Evolutionary conservation across 2,329 filamentous ascomycete species (phyloP).

Genomic region (Ilyonectria robusta): DNA sequence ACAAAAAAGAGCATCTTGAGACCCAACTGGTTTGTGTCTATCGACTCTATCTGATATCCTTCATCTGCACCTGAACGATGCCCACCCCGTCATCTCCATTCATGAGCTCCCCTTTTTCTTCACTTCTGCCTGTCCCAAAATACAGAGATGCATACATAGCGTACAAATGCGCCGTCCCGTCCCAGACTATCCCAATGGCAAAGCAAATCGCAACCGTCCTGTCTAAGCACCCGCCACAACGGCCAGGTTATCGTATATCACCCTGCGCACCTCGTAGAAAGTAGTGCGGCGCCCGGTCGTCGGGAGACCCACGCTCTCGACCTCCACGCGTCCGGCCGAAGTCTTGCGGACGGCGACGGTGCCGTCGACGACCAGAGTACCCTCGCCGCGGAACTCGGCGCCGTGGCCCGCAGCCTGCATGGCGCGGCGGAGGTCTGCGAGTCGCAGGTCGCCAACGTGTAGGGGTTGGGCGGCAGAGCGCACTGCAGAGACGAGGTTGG

Average conservation of each 20-base stretch:
- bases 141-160: slow-evolving; percentile 18
- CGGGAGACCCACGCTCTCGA: slow-evolving; percentile 78
- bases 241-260: slow-evolving; percentile 94
- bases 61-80: not conserved
- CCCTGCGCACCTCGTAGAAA: slow-evolving; percentile 89
- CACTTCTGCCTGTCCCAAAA: slow-evolving; percentile 14
- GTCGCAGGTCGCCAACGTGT: slow-evolving; percentile 91
- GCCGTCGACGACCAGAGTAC: slow-evolving; percentile 90
- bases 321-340: slow-evolving; percentile 87
- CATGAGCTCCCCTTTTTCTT: slow-evolving; percentile 26
- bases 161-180: slow-evolving; percentile 28
- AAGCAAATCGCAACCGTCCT: not conserved
- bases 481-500: slow-evolving; percentile 77
- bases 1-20: not conserved
- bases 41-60: slow-evolving; percentile 6
- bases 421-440: slow-evolving; percentile 88
- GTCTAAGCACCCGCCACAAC: slow-evolving; percentile 82
- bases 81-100: not conserved
- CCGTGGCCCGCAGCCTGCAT: slow-evolving; percentile 87
- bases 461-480: slow-evolving; percentile 87
- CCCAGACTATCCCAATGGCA: slow-evolving; percentile 2
- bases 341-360: slow-evolving; percentile 91
- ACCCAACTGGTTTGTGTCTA: slow-evolving; percentile 2
- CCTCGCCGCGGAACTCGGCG: slow-evolving; percentile 94
- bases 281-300: slow-evolving; percentile 66